These are phyloP conservation scores for Krasilnikovozyma curviuscula DNA, from an alignment of 768 basidiomycete genomes.

Conservation along the genomic window DNA sequence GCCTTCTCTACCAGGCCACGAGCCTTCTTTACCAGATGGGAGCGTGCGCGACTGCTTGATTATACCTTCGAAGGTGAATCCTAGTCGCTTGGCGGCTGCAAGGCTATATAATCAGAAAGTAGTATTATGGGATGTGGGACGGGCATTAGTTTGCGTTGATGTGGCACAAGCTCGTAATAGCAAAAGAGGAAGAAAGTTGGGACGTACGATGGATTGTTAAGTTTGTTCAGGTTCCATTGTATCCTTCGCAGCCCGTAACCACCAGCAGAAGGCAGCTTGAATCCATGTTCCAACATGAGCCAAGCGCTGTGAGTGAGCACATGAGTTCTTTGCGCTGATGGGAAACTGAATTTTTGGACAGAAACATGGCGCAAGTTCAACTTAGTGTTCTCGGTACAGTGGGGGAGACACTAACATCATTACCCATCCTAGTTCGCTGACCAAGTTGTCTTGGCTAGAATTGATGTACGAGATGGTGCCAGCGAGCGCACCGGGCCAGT, in stretches of 20 bases:
- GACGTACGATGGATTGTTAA: too few species aligned
- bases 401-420: neutral
- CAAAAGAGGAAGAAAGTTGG: too few species aligned
- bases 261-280: conserved; percentile 5
- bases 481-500: neutral
- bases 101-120: too few species aligned
- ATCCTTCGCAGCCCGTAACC: conserved; percentile 8
- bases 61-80: too few species aligned
- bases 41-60: too few species aligned
- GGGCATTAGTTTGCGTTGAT: too few species aligned
- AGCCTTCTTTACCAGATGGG: too few species aligned
- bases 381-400: neutral
- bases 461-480: conserved; percentile 6
- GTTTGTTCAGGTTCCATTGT: too few species aligned
- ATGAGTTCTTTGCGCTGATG: conserved; percentile 3
- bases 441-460: neutral
- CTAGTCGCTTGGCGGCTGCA: too few species aligned
- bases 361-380: neutral
- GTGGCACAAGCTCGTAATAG: too few species aligned
- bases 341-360: neutral
- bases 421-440: conserved; percentile 5
- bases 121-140: too few species aligned
- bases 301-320: conserved; percentile 6
- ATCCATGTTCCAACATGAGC: conserved; percentile 2
- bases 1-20: too few species aligned